Evolutionary conservation across 2,329 filamentous ascomycete genomes (phyloP), one percentile per base, ranked within the genome.

Genomic region (Periconia sp.): DNA sequence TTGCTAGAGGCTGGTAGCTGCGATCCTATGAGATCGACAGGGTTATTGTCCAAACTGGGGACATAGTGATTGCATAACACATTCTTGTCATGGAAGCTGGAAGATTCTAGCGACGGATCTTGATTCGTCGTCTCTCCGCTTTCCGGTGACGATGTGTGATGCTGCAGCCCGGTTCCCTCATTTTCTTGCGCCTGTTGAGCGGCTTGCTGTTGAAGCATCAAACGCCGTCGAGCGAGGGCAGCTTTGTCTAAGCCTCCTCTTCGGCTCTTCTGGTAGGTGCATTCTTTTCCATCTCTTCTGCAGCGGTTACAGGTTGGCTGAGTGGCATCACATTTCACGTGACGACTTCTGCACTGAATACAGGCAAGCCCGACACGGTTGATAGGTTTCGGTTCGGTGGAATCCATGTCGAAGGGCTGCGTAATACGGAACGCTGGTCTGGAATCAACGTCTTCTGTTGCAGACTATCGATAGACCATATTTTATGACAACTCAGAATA

Each of bases 221-320:
- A 31, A 7, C 56, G 53, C 28, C 65, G 56, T 25, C 54, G 53
- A 13, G 60, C 63, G 4, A 69, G 43, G 12, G 64, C 61, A 21
- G 59, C 65, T 46, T 66, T 67, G 33, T 61, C 60, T 2, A 69
- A 52, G 1, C 65, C 65, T 32, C 65, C 65, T 55, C 65, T 58
- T 50, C 59, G 52, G 10, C 63, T 67, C 32, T 65, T 67, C 13
- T 60, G 50, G 36, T 64, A 69, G 4, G 43, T 54, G 34, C 65
- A 68, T 24, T 65, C 63, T 44, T 67, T 69, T 7, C 63, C 57
- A 33, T 67, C 64, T 19, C 57, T 52, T 40, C 42, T 59, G 46
- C 65, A 69, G 17, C 65, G 50, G 23, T 57, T 61, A 40, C 64
- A 68, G 4, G 46, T 29, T 3, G 65, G 65, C 33, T 65, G 60